Evolutionary conservation across 192 early-diverging fungal genomes (phyloP).

Genomic region (Gigaspora rosea): DNA sequence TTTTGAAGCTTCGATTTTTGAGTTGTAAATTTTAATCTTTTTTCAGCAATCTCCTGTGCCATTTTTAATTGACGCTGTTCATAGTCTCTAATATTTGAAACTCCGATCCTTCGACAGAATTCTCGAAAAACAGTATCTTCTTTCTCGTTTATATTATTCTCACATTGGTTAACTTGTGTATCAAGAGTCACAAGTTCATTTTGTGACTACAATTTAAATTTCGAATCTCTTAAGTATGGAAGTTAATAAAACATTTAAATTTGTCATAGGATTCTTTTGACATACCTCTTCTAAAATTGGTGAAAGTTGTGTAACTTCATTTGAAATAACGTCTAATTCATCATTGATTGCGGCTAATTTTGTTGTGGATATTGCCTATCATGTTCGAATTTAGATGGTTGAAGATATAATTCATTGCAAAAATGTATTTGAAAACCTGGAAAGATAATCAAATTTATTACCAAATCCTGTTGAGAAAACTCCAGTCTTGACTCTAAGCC

Average conservation of each 20-base stretch:
- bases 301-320: constrained; percentile 35
- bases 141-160: constrained; percentile 39
- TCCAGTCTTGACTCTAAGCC: constrained; percentile 62
- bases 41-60: constrained; percentile 73
- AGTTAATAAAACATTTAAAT: neutral
- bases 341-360: constrained; percentile 62
- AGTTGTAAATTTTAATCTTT: constrained; percentile 73
- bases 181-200: constrained; percentile 49
- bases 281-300: constrained; percentile 38
- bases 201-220: constrained; percentile 24
- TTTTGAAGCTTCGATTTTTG: constrained; percentile 78
- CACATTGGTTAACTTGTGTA: constrained; percentile 42
- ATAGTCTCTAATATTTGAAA: constrained; percentile 83
- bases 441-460: constrained; percentile 6
- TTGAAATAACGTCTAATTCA: constrained; percentile 59
- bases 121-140: constrained; percentile 73
- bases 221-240: neutral
- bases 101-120: constrained; percentile 76
- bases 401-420: neutral
- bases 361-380: constrained; percentile 49
- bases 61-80: constrained; percentile 73
- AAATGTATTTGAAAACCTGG: neutral
- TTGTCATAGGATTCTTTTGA: neutral
- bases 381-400: too few relatives aligned
- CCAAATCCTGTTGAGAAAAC: constrained; percentile 66